Conservation (phyloP, 805 yeast species). For the Komagataella kurtzmanii region DNA sequence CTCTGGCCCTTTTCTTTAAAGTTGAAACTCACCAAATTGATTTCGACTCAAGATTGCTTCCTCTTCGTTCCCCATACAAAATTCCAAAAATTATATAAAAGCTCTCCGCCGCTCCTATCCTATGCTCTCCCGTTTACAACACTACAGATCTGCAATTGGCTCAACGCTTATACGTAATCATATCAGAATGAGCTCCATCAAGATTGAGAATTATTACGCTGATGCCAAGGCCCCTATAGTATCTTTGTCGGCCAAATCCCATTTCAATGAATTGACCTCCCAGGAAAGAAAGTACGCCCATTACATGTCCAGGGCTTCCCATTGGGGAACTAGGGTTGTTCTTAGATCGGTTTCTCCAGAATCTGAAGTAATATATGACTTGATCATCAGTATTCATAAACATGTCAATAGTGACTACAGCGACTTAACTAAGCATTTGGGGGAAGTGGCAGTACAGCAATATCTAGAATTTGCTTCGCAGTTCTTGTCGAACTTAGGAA, state of each 20-base stretch:
- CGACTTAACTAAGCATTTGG: constrained; percentile 16
- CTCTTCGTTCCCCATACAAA: background rate
- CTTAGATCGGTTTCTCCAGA: constrained; percentile 76
- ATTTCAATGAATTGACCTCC: constrained; percentile 49
- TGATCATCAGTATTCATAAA: constrained; percentile 48
- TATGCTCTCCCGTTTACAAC: background rate
- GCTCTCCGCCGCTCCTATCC: background rate
- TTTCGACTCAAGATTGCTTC: background rate
- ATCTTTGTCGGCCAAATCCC: constrained; percentile 52
- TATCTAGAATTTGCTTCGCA: constrained; percentile 70
- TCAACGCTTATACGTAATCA: background rate
- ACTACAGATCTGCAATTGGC: background rate
- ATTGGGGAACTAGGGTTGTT: constrained; percentile 70
- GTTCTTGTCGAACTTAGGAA: constrained; percentile 62
- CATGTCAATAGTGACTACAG: constrained; percentile 33
- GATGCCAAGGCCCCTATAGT: constrained; percentile 60
- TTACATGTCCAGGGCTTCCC: constrained; percentile 71
- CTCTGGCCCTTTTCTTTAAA: background rate
- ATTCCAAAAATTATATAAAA: background rate
- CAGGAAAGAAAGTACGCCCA: constrained; percentile 67
- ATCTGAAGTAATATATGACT: constrained; percentile 61
- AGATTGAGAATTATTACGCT: constrained; percentile 22
- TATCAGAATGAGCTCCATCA: background rate
- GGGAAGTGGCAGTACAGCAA: constrained; percentile 21
- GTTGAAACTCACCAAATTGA: background rate